phyloP scores from a whole-genome alignment of 2,329 filamentous ascomycete genomes.

The Sporothrix variecibatus region DNA sequence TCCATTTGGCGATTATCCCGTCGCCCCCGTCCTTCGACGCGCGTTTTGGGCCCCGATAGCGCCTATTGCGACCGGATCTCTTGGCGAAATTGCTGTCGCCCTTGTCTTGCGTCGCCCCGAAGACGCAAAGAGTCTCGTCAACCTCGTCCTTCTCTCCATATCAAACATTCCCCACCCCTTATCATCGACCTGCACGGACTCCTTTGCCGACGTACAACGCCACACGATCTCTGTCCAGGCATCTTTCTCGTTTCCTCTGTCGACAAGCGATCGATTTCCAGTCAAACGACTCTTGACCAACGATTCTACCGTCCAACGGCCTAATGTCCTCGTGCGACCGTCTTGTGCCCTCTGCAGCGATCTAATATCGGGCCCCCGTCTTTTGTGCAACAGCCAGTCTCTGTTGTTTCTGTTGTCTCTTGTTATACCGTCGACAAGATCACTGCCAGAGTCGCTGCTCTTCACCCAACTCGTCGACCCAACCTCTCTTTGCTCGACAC shows the following conservation, averaged over 20 bases:
- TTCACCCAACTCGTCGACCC: background rate
- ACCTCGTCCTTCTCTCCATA: background rate
- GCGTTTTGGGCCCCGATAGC: conserved; percentile 13
- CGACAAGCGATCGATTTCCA: background rate
- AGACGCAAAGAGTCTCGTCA: background rate
- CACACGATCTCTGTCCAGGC: background rate
- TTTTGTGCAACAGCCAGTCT: background rate
- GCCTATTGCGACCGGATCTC: background rate
- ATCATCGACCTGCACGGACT: background rate
- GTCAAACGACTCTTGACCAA: background rate
- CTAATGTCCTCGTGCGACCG: conserved; percentile 17
- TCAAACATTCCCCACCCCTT: background rate
- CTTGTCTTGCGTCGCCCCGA: background rate
- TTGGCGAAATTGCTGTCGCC: conserved; percentile 8
- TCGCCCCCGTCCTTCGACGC: conserved; percentile 5
- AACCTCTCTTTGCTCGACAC: background rate
- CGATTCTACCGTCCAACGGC: background rate
- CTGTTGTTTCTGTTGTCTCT: background rate
- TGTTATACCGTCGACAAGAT: background rate
- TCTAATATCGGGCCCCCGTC: conserved; percentile 8
- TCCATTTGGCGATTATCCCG: background rate
- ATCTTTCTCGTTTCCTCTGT: background rate
- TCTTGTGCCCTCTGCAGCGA: conserved; percentile 12
- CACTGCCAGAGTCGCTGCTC: background rate
- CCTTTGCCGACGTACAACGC: background rate